Base-by-base conservation (phyloP, 2,329 filamentous ascomycete genomes). In the Trichoderma hamatum region DNA sequence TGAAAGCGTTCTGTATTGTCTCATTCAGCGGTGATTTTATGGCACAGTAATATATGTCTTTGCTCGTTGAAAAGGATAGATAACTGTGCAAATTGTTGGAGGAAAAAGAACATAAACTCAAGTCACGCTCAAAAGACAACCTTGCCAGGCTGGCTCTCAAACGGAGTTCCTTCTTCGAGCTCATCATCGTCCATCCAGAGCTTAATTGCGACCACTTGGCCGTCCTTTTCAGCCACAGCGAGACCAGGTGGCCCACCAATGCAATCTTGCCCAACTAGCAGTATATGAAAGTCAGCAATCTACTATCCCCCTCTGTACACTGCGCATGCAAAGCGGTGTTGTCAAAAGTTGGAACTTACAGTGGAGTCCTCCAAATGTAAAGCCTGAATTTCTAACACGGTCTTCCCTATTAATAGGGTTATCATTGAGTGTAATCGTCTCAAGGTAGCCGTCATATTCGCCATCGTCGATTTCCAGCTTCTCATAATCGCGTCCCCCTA, bases 341-440 rank as follows among this genome's bases (percentile, higher is more conserved):
- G 28, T 7, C 6, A 19, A 5, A 6, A 55, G 21, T 5, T 10
- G 28, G 0, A 52, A 64, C 67, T 58, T 69, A 64, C 67, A 69
- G 32, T 69, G 67, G 7, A 69, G 67, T 7, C 67, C 67, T 39
- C 67, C 67, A 3, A 64, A 21, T 14, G 39, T 64, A n/a, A 69
- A 69, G 36, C 67, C 67, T 3, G 30, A 10, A 30, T 69, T 69
- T 11, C 59, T 19, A 2, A 34, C 14, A 14, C 7, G 1, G 5
- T 68, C 58, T 10, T 56, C 58, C 11, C 13, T 26, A 4, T 36
- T 32, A 7, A 46, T 60, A 3, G 55, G 56, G 13, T 24, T 61
- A 21, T 69, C 67, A 11, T 69, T 69, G 26, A 69, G 51, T 19
- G 59, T 58, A 21, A 64, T 26, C 14, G 14, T 36, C 24, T 69